Evolutionary conservation across 345 rosid species (phyloP).

Genomic region (Carallia brachiata): DNA sequence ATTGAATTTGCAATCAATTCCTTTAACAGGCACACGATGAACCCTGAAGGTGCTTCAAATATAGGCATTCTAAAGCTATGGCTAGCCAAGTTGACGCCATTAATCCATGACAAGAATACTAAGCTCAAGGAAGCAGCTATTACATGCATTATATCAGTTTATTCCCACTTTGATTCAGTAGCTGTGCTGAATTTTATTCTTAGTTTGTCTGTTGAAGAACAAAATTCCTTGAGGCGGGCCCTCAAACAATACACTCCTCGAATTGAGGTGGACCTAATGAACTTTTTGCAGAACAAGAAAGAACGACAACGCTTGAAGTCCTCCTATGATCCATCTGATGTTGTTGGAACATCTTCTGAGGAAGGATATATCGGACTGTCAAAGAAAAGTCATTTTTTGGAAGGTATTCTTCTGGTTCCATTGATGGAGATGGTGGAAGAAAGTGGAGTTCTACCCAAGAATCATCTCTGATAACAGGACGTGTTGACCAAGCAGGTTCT

Average conservation of each 20-base stretch:
- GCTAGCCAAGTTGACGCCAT: slow-evolving; percentile 89
- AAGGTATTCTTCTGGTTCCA: slow-evolving; percentile 76
- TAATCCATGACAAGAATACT: slow-evolving; percentile 85
- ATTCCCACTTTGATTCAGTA: slow-evolving; percentile 75
- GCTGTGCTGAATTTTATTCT: slow-evolving; percentile 94
- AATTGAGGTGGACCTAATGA: slow-evolving; percentile 94
- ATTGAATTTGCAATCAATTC: slow-evolving; percentile 90
- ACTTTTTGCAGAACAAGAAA: slow-evolving; percentile 91
- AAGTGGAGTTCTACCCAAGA: slow-evolving; percentile 89
- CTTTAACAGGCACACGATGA: slow-evolving; percentile 76
- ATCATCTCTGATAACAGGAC: slow-evolving; percentile 39
- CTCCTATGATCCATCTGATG: slow-evolving; percentile 80
- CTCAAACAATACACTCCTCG: slow-evolving; percentile 95
- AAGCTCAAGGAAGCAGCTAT: slow-evolving; percentile 94
- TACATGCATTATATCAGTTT: slow-evolving; percentile 88
- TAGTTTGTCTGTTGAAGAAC: slow-evolving; percentile 94
- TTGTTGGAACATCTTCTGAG: slow-evolving; percentile 90
- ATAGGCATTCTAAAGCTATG: slow-evolving; percentile 87
- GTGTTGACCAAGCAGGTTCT: slow-evolving; percentile 48
- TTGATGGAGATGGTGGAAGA: slow-evolving; percentile 75
- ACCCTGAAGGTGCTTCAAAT: slow-evolving; percentile 76
- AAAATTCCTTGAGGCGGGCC: slow-evolving; percentile 86
- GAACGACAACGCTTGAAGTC: slow-evolving; percentile 87
- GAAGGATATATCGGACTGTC: slow-evolving; percentile 69
- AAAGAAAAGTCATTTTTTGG: slow-evolving; percentile 73